These are phyloP conservation scores for Hygrophorus russula DNA, from an alignment of 768 basidiomycete species.

Conservation along the genomic window DNA sequence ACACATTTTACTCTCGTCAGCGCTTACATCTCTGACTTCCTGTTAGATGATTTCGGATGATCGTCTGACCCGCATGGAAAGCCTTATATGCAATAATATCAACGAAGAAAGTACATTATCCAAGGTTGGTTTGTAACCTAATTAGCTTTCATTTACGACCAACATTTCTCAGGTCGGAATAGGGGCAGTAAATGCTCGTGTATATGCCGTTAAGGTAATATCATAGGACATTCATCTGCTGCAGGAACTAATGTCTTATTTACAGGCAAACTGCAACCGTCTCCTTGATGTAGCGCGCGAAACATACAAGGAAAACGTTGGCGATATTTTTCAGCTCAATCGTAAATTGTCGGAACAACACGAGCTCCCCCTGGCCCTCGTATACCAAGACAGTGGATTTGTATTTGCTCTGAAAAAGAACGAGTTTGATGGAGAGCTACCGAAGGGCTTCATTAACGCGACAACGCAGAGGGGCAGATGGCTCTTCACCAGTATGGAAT, in stretches of 20 bases:
- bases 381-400: conserved; percentile 69
- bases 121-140: conserved; percentile 33
- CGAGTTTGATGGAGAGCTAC: conserved; percentile 55
- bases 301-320: conserved; percentile 88
- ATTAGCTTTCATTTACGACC: neutral
- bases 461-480: conserved; percentile 57
- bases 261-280: conserved; percentile 63
- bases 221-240: neutral
- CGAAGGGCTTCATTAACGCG: conserved; percentile 62
- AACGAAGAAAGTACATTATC: conserved; percentile 58
- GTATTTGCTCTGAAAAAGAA: conserved; percentile 59
- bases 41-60: conserved; percentile 66
- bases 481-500: conserved; percentile 69
- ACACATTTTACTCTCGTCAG: conserved; percentile 5
- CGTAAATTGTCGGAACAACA: conserved; percentile 48
- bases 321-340: conserved; percentile 71
- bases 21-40: neutral
- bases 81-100: conserved; percentile 45
- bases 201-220: conserved; percentile 77
- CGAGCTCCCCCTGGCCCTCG: conserved; percentile 49
- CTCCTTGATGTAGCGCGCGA: conserved; percentile 91
- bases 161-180: conserved; percentile 45
- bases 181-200: conserved; percentile 62
- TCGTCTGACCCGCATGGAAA: conserved; percentile 51
- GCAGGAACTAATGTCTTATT: neutral